A percentile compares a stretch with the other conserved stretches of the same genome.
These are phyloP conservation scores for Stagonosporopsis cucurbitacearum DNA, from an alignment of 2,329 filamentous ascomycete species.

Conservation along the genomic window DNA sequence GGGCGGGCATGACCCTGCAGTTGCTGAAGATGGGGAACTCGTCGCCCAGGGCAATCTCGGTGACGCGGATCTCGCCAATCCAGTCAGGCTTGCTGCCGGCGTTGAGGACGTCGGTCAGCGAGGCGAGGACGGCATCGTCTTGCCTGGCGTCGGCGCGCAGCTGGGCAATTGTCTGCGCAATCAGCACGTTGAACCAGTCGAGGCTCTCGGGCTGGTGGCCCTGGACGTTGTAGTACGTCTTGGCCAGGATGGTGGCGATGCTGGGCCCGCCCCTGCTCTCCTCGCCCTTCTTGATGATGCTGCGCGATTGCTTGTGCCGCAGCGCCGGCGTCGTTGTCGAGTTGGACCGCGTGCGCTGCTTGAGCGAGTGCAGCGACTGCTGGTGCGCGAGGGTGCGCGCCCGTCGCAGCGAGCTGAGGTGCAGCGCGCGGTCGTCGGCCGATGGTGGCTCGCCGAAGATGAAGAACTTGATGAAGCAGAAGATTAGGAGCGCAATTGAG, in stretches of 20 bases:
- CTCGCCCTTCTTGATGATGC: constrained; percentile 54
- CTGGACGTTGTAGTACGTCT: constrained; percentile 97
- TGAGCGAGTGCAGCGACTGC: constrained; percentile 37
- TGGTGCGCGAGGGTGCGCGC: constrained; percentile 75
- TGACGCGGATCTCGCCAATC: constrained; percentile 90
- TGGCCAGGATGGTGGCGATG: constrained; percentile 91
- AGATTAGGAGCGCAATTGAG: constrained; percentile 87
- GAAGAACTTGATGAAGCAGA: constrained; percentile 99
- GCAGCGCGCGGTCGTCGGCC: constrained; percentile 77
- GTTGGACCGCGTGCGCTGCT: constrained; percentile 43
- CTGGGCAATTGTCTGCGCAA: constrained; percentile 96
- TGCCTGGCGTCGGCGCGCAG: constrained; percentile 91
- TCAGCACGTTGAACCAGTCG: constrained; percentile 98
- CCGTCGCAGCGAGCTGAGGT: constrained; percentile 76
- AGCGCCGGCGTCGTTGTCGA: constrained; percentile 39
- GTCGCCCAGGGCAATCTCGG: constrained; percentile 90
- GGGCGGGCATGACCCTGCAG: constrained; percentile 91
- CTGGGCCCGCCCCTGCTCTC: constrained; percentile 68
- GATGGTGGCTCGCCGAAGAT: constrained; percentile 95
- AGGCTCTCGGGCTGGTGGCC: constrained; percentile 95
- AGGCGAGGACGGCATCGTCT: constrained; percentile 86
- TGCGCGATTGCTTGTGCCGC: constrained; percentile 48
- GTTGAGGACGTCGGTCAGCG: constrained; percentile 84
- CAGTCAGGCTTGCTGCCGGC: constrained; percentile 87
- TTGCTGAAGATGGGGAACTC: constrained; percentile 99